A percentile compares a stretch with the other conserved stretches of the same genome.
phyloP scores from a whole-genome alignment of 75 land plant species.

The Cunninghamia lanceolata region DNA sequence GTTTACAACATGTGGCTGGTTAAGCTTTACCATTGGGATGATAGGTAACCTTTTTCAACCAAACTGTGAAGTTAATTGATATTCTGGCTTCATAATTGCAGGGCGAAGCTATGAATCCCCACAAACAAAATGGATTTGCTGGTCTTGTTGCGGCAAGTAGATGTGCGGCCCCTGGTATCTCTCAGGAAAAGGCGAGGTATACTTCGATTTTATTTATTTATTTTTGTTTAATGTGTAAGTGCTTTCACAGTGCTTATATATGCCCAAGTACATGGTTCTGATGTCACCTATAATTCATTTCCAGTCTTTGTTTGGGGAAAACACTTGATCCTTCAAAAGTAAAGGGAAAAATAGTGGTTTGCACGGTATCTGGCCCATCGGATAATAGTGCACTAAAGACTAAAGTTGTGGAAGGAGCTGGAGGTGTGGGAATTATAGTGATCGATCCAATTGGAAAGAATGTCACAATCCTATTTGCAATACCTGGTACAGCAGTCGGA shows the following conservation, averaged over 20 bases:
- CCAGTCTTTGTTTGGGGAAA: conserved; percentile 39
- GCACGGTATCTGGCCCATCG: conserved; percentile 13
- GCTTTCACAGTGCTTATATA: too few species aligned
- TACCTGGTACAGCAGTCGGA: conserved; percentile 37
- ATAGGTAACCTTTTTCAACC: too few species aligned
- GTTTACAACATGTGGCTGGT: too few species aligned
- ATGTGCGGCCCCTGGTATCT: conserved; percentile 28
- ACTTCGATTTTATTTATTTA: too few species aligned
- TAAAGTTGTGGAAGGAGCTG: conserved; percentile 30
- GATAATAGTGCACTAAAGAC: conserved; percentile 24
- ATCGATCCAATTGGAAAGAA: conserved; percentile 25
- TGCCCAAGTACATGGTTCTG: neutral
- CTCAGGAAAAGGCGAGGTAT: conserved; percentile 28
- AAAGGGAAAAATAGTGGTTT: conserved; percentile 54
- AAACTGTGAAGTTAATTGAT: too few species aligned
- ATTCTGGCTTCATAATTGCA: neutral
- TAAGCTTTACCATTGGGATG: too few species aligned
- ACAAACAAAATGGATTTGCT: conserved; percentile 4
- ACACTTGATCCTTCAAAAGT: conserved; percentile 39
- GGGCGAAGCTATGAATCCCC: conserved; percentile 28
- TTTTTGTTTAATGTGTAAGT: too few species aligned
- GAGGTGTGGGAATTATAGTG: conserved; percentile 56
- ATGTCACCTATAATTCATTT: neutral
- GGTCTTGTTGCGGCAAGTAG: conserved; percentile 25
- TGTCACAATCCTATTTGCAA: conserved; percentile 23